Conservation (phyloP, 768 basidiomycete genomes). For the Suillus lakei region DNA sequence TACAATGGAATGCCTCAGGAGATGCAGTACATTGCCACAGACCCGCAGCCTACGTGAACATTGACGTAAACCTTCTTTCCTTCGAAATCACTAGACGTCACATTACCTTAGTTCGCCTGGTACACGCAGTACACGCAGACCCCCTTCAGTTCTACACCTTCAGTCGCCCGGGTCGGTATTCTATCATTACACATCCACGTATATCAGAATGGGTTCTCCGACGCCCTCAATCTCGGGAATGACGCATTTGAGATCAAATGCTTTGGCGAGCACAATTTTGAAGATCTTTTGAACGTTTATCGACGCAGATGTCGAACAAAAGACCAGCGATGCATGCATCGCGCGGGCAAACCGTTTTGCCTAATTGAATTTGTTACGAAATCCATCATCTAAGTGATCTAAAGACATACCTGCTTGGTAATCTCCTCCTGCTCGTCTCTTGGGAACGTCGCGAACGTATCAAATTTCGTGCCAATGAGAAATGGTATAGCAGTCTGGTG, state of each 20-base stretch:
- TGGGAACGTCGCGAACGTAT: conserved; percentile 94
- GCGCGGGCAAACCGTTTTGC: conserved; percentile 98
- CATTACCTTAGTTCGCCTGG: conserved; percentile 3
- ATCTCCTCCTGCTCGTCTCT: conserved; percentile 99
- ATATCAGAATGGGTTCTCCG: conserved; percentile 94
- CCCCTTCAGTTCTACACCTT: not conserved
- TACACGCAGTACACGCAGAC: not conserved
- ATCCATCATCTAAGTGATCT: conserved; percentile 12
- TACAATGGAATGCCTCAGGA: conserved; percentile 24
- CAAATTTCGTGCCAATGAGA: conserved; percentile 98
- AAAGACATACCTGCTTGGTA: conserved; percentile 81
- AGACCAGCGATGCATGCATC: conserved; percentile 99
- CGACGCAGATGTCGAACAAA: conserved; percentile 97
- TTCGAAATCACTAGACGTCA: not conserved
- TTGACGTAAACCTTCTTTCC: not conserved
- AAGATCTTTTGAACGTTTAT: conserved; percentile 99
- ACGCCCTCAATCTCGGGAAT: conserved; percentile 98
- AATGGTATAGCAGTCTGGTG: conserved; percentile 95
- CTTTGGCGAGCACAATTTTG: conserved; percentile 96
- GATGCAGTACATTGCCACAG: conserved; percentile 9
- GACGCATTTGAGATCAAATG: conserved; percentile 98
- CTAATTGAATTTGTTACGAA: conserved; percentile 42
- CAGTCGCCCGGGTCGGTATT: conserved; percentile 15
- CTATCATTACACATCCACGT: conserved; percentile 66
- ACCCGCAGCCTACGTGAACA: not conserved